Base-by-base conservation (phyloP, 768 basidiomycete genomes). In the Candolleomyces aberdarensis region DNA sequence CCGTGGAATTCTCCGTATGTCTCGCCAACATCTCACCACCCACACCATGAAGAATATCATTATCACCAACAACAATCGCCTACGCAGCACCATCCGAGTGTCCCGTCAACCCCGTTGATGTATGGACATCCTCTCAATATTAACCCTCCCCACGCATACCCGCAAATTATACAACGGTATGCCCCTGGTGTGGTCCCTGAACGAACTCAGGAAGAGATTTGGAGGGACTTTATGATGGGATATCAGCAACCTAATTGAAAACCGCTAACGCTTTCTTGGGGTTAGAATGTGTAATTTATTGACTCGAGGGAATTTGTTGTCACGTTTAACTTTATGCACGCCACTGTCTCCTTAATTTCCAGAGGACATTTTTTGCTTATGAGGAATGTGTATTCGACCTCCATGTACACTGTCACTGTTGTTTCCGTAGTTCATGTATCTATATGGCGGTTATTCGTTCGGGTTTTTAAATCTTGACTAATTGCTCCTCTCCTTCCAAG, bases 391-490 rank as follows among this genome's bases (percentile, higher is more conserved):
- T 46, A 17, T 20, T 51, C 13, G 49, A 9, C 20, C n/a, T 20
- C 46, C 17, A 47, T 51, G 49, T 22, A 22, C 49, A 26, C 26
- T 14, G 7, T 22, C 49, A 29, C 19, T 51, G 3, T 20, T 22
- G 22, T 51, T 29, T 17, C 49, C 29, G 1, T 47, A 20, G 36
- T 11, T 36, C 36, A 36, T 36, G 36, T 36, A 36, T 36, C 8
- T 36, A 36, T 36, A 36, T 36, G 36, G 11, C 11, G 11, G 36
- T 11, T 36, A 36, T 7, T 36, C 36, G 36, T 11, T 36, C 36
- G 6, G 36, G 36, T 7, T 49, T 63, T 63, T 88, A 85, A 81
- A 89, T 87, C 62, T 75, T 78, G 55, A 88, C 76, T 26, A 89
- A 71, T 52, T 74, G 74, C 29, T 80, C 75, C 53, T 83, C 82